Percentiles rank a stretch among this genome's conserved stretches.
phyloP scores from a whole-genome alignment of 768 basidiomycete species.

The Cubamyces sp. region DNA sequence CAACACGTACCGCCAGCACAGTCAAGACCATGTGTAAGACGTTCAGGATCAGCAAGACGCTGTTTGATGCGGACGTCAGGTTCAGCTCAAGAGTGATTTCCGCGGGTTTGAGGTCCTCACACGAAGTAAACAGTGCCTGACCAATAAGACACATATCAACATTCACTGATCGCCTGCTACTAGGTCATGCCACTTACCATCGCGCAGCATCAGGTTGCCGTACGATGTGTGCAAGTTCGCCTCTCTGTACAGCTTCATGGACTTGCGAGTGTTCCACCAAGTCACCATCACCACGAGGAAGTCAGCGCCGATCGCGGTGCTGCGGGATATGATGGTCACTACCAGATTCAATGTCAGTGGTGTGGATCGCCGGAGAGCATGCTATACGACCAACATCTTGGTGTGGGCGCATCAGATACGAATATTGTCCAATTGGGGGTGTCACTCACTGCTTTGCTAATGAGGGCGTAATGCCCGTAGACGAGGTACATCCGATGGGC shows the following conservation, averaged over 20 bases:
- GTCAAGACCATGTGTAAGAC: background rate
- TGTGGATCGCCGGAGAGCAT: too few relatives aligned
- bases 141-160: too few relatives aligned
- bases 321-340: background rate
- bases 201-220: background rate
- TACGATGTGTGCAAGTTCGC: background rate
- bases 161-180: too few relatives aligned
- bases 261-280: background rate
- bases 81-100: too few relatives aligned
- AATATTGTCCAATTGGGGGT: too few relatives aligned
- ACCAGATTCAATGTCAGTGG: background rate
- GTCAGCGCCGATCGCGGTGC: background rate
- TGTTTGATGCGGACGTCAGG: background rate
- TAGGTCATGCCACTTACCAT: background rate
- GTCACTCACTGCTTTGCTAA: background rate
- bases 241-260: background rate
- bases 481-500: background rate
- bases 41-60: background rate
- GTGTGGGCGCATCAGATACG: too few relatives aligned
- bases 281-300: conserved; percentile 3
- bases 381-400: too few relatives aligned
- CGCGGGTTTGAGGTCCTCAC: background rate
- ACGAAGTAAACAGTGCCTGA: background rate
- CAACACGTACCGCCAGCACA: background rate
- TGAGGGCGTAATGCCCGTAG: background rate